These are phyloP conservation scores for Coniochaeta prunicola DNA, from an alignment of 2,329 filamentous ascomycete species.

Conservation along the genomic window DNA sequence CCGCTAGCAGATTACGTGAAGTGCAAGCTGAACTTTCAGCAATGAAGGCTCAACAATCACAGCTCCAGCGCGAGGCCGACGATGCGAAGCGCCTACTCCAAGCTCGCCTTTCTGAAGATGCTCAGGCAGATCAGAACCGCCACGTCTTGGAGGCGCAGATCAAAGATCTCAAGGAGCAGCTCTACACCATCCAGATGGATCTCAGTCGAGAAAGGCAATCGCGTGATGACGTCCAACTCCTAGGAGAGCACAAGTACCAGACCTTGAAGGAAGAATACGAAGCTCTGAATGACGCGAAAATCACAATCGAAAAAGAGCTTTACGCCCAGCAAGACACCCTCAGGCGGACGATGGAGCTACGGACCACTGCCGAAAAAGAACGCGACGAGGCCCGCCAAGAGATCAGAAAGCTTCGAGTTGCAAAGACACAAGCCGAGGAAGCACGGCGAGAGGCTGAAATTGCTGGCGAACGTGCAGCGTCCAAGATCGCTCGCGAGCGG, in stretches of 20 bases:
- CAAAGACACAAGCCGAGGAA: constrained; percentile 80
- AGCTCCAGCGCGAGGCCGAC: constrained; percentile 79
- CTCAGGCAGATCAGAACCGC: constrained; percentile 72
- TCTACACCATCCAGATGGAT: constrained; percentile 80
- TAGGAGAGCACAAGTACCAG: constrained; percentile 81
- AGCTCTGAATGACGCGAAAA: constrained; percentile 85
- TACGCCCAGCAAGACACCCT: constrained; percentile 92
- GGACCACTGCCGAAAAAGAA: constrained; percentile 73
- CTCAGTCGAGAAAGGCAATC: constrained; percentile 89
- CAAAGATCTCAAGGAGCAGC: constrained; percentile 75
- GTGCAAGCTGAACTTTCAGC: constrained; percentile 83
- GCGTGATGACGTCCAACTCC: constrained; percentile 83
- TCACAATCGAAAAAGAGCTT: constrained; percentile 95
- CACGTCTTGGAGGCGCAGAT: constrained; percentile 83
- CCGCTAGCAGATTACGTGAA: constrained; percentile 69
- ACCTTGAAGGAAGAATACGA: constrained; percentile 80
- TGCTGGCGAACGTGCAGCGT: constrained; percentile 72
- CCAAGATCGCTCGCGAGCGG: constrained; percentile 69
- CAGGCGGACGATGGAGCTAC: constrained; percentile 75
- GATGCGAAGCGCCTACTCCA: constrained; percentile 84
- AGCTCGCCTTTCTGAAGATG: constrained; percentile 83
- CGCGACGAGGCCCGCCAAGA: constrained; percentile 85
- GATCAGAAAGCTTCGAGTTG: constrained; percentile 71
- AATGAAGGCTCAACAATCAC: constrained; percentile 74
- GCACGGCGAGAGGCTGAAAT: constrained; percentile 77